Base-by-base conservation (phyloP, 495 filamentous ascomycete genomes). In the Neurospora sp. region DNA sequence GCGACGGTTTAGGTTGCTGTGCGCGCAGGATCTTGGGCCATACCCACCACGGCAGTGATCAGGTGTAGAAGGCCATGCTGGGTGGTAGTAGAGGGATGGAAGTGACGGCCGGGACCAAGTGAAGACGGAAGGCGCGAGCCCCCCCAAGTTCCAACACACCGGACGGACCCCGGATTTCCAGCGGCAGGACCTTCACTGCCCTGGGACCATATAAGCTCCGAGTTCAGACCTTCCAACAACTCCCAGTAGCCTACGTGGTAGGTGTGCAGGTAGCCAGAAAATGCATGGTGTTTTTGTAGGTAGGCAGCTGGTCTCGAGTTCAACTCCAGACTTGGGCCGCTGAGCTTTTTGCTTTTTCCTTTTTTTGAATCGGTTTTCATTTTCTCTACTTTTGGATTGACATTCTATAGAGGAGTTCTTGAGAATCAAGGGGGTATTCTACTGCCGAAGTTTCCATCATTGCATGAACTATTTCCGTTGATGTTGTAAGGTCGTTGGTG, bases 1-100 rank as follows among this genome's bases (percentile, higher is more conserved):
- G 75, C 75, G 18, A 79, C 76, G 1, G 42, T 79, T 39, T 79
- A 69, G 27, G 27, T 6, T 11, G 27, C 14, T 35, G 7, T 66
- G 54, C 35, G 35, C 35, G 27, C 14, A 66, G 27, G 12, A 62
- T 66, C 27, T 66, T 35, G 12, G 54, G 54, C 54, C 46, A 10
- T 20, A 2, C 10, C 4, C 5, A 31, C 31, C 31, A 35, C 31
- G 31, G 12, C 27, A 12, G 54, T 31, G 23, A 8, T 62, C 35
- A 35, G 35, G 35, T 66, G 12, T 11, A 10, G 20, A 62, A 31
- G 23, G 11, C 12, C 23, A 31, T 62, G 12, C 23, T 62, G 11
- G 12, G 12, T 16, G 54, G 23, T 2, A 62, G 54, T 31, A 62
- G 23, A 62, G 48, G 5, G 48, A 59, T 1, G 44, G 9, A 48